Percentiles rank a stretch among this genome's conserved stretches.
phyloP scores from a whole-genome alignment of 169 alveolate genomes.

The Cryptosporidium sp. region DNA sequence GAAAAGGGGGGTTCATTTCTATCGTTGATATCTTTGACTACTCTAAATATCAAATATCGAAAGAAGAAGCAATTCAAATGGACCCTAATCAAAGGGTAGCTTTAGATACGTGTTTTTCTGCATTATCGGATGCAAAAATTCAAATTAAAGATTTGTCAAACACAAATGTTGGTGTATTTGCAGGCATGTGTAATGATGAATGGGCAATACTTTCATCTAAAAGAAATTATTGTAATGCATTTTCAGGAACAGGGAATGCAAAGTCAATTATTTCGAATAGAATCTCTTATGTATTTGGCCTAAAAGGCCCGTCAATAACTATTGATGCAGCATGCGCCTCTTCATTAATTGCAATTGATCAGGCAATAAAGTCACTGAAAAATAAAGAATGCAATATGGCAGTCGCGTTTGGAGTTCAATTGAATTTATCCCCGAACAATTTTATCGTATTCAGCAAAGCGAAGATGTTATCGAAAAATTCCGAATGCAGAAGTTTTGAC shows the following conservation, averaged over 20 bases:
- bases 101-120: slow-evolving; percentile 52
- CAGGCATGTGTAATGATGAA: slow-evolving; percentile 72
- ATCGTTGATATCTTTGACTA: slow-evolving; percentile 47
- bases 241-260: slow-evolving; percentile 71
- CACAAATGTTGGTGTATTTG: slow-evolving; percentile 57
- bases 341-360: slow-evolving; percentile 62
- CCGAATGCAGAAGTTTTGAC: slow-evolving; percentile 81
- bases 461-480: slow-evolving; percentile 77
- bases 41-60: slow-evolving; percentile 59
- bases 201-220: slow-evolving; percentile 44
- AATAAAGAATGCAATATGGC: slow-evolving; percentile 34
- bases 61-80: slow-evolving; percentile 60
- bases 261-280: slow-evolving; percentile 70
- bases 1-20: slow-evolving; percentile 69
- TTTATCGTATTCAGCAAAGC: slow-evolving; percentile 76
- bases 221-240: slow-evolving; percentile 55
- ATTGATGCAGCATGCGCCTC: slow-evolving; percentile 74
- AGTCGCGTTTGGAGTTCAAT: slow-evolving; percentile 61
- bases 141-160: slow-evolving; percentile 7
- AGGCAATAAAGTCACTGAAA: slow-evolving; percentile 45
- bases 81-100: slow-evolving; percentile 73
- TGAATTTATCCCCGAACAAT: slow-evolving; percentile 65
- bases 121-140: slow-evolving; percentile 61
- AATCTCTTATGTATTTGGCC: slow-evolving; percentile 36
- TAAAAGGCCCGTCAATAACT: slow-evolving; percentile 61